Evolutionary conservation across 495 filamentous ascomycete species (phyloP).

Genomic region (Aspergillus nidulans): DNA sequence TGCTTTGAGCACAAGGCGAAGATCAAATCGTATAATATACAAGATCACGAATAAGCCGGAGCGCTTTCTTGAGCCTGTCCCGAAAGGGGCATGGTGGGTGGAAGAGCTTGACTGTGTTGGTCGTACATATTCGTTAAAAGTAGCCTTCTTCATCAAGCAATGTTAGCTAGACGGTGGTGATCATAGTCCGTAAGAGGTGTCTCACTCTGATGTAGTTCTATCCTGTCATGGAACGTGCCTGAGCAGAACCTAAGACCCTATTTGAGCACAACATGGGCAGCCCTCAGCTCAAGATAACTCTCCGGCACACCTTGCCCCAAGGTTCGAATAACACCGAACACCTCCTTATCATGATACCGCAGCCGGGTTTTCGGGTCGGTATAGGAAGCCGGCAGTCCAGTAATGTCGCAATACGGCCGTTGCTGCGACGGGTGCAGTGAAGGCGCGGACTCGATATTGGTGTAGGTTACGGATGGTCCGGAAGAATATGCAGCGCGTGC

Average conservation of each 20-base stretch:
- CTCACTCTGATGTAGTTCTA: conserved; percentile 1
- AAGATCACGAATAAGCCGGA: conserved; percentile 95
- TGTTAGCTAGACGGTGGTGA: not conserved
- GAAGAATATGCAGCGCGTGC: conserved; percentile 34
- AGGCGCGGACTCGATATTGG: conserved; percentile 89
- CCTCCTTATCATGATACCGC: conserved; percentile 83
- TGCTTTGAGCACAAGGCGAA: conserved; percentile 50
- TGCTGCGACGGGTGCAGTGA: conserved; percentile 68
- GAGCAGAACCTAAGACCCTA: conserved; percentile 31
- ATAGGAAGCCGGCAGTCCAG: conserved; percentile 81
- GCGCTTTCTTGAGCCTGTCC: conserved; percentile 71
- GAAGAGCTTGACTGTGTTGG: conserved; percentile 90
- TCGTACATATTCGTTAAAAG: conserved; percentile 38
- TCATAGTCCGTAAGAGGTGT: no score
- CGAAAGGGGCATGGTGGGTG: conserved; percentile 75
- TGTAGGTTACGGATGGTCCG: conserved; percentile 81
- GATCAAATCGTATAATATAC: conserved; percentile 30
- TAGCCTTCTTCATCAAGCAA: not conserved
- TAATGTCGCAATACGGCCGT: conserved; percentile 90
- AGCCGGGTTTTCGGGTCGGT: conserved; percentile 90
- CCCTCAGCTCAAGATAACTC: conserved; percentile 80
- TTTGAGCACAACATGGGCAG: conserved; percentile 90
- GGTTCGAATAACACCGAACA: conserved; percentile 73
- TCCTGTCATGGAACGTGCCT: not conserved
- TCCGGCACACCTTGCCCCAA: conserved; percentile 77